Evolutionary conservation across 768 basidiomycete species (phyloP).

Genomic region (Clathrus columnatus): DNA sequence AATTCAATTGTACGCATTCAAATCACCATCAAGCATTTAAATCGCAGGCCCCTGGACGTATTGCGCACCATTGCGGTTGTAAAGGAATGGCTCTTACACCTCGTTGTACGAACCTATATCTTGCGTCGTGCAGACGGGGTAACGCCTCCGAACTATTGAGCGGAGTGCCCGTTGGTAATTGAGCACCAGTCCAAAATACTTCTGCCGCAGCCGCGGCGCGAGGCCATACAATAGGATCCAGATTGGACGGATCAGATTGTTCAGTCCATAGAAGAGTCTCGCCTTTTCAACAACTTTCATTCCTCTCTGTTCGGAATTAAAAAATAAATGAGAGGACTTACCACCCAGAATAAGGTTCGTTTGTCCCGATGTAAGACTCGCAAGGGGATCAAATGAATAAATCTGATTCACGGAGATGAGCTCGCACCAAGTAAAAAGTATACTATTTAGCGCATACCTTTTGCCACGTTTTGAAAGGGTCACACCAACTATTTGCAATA

Average conservation of each 20-base stretch:
- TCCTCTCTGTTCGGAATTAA: neutral
- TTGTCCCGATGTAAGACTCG: slow-evolving; percentile 16
- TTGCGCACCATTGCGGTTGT: slow-evolving; percentile 65
- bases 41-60: slow-evolving; percentile 54
- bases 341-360: slow-evolving; percentile 23
- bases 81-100: slow-evolving; percentile 52
- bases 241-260: slow-evolving; percentile 24
- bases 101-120: slow-evolving; percentile 48
- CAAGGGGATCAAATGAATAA: slow-evolving; percentile 29
- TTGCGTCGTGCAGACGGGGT: slow-evolving; percentile 57
- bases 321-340: neutral
- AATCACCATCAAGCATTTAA: slow-evolving; percentile 14
- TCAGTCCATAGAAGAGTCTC: slow-evolving; percentile 27
- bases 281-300: slow-evolving; percentile 16
- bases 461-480: slow-evolving; percentile 26
- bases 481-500: slow-evolving; percentile 23
- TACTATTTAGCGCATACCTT: slow-evolving; percentile 16
- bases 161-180: slow-evolving; percentile 24
- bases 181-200: slow-evolving; percentile 62
- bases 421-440: slow-evolving; percentile 15
- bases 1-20: too few relatives aligned
- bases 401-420: slow-evolving; percentile 21
- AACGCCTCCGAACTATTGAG: slow-evolving; percentile 32
- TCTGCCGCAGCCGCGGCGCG: slow-evolving; percentile 26
- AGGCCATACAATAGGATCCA: slow-evolving; percentile 28